Evolutionary conservation across 441 rosid genomes (phyloP).

Genomic region (Syzygium malaccense): DNA sequence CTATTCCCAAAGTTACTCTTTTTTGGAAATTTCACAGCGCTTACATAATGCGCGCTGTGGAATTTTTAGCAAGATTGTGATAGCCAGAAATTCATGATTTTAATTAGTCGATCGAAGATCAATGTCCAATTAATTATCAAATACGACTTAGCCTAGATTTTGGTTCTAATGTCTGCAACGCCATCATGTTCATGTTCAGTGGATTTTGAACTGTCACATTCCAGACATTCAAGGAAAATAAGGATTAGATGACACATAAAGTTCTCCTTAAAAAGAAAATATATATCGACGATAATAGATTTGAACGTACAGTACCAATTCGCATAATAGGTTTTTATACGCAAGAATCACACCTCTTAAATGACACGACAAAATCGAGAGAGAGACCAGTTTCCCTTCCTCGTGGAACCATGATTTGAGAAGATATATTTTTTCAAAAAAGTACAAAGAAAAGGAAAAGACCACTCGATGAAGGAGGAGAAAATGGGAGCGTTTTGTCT

Average conservation of each 20-base stretch:
- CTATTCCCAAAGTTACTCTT: not conserved
- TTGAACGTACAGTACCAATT: not conserved
- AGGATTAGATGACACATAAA: fast-evolving
- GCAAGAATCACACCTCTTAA: not conserved
- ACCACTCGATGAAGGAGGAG: not conserved
- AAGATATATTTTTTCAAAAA: not conserved
- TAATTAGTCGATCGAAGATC: not conserved
- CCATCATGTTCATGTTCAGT: not conserved
- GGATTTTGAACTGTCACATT: not conserved
- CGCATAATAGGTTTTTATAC: not conserved
- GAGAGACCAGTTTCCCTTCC: not conserved
- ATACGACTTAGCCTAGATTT: not conserved
- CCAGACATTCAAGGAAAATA: not conserved
- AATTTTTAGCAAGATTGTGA: not conserved
- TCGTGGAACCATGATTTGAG: not conserved
- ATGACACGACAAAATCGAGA: not conserved
- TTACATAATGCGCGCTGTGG: not conserved
- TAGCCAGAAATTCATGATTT: not conserved
- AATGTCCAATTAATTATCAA: not conserved
- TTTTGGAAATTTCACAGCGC: not conserved
- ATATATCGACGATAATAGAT: fast-evolving
- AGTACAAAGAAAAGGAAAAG: not conserved
- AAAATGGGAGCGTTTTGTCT: not conserved
- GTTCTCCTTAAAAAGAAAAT: not conserved
- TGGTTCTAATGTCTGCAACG: not conserved